Evolutionary conservation across 2,329 filamentous ascomycete species (phyloP), one percentile per base, ranked within the genome.

Genomic region (Venturia effusa): DNA sequence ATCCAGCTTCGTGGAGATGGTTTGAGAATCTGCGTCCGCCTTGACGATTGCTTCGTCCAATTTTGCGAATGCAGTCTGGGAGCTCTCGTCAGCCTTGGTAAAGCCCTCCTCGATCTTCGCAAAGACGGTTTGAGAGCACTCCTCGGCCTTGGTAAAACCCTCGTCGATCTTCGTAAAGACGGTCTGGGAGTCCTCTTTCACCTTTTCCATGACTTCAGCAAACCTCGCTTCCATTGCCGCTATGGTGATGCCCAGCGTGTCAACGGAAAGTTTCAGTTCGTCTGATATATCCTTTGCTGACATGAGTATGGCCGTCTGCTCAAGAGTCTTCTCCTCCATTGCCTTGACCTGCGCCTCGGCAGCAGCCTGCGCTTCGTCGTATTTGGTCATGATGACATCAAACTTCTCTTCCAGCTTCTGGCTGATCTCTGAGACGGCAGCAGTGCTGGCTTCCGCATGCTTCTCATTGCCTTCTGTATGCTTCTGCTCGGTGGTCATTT

Each of bases 141-240:
- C 45, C 24, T 51, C 45, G 22, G 45, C 45, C 45, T 89, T 90
- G 67, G 77, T 78, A 68, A 88, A 87, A 4, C 93, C 86, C 59
- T 93, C 87, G 64, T 95, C 90, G 17, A 96, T 88, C 68, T 88
- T 87, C 61, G 83, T 84, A 69, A 96, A 93, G 37, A 96, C 90
- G 0, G 89, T 92, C 77, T 90, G 90, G 8, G 90, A 93, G 55
- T 94, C 91, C 70, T 91, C 88, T 64, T 90, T 86, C 82, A 93
- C 88, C 75, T 92, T 93, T 71, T 96, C 90, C 64, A 92, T 84
- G 0, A 89, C 88, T 63, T 95, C 90, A 0, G 88, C 89, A 63
- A 96, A 86, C 7, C 87, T 88, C 41, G 73, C 72, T 40, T 78
- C 76, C 71, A 81, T 77, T 22, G 72, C 73, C 4, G 78, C 78